Conservation (phyloP, 805 yeast species). For the Ogataea pignaliae region DNA sequence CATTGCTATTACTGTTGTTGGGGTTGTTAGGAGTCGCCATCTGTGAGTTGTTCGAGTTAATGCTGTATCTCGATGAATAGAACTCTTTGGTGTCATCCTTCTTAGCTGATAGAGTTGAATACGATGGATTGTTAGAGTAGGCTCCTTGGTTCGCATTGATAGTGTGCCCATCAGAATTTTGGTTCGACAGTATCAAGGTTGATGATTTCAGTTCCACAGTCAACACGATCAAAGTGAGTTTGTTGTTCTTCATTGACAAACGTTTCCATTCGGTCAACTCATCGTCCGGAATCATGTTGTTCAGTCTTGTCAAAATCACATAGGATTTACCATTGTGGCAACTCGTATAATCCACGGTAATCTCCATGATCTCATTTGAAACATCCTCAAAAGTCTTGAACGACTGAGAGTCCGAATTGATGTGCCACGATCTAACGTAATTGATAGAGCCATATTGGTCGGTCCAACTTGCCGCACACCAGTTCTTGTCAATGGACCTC, state of each 20-base stretch:
- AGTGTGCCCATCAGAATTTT: constrained; percentile 5
- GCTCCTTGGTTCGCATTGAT: background rate
- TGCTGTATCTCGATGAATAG: constrained; percentile 20
- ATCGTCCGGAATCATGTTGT: constrained; percentile 76
- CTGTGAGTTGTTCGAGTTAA: constrained; percentile 26
- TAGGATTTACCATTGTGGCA: constrained; percentile 51
- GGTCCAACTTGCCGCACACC: constrained; percentile 88
- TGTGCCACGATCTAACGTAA: constrained; percentile 62
- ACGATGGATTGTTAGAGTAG: background rate
- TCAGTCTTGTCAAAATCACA: constrained; percentile 63
- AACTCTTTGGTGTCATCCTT: constrained; percentile 19
- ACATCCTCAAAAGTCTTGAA: constrained; percentile 44
- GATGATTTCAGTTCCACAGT: constrained; percentile 59
- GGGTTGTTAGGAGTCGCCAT: constrained; percentile 15
- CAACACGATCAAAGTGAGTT: constrained; percentile 61
- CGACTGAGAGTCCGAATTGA: constrained; percentile 28
- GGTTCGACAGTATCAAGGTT: constrained; percentile 33
- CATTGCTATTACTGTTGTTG: background rate
- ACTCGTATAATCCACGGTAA: constrained; percentile 43
- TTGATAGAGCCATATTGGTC: constrained; percentile 73
- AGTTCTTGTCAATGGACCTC: constrained; percentile 70
- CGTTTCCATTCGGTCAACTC: constrained; percentile 78
- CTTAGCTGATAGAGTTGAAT: background rate
- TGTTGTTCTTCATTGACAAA: constrained; percentile 51
- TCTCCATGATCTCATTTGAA: constrained; percentile 63